phyloP scores from a whole-genome alignment of 768 basidiomycete genomes.

The Fistulinella prunicolor region DNA sequence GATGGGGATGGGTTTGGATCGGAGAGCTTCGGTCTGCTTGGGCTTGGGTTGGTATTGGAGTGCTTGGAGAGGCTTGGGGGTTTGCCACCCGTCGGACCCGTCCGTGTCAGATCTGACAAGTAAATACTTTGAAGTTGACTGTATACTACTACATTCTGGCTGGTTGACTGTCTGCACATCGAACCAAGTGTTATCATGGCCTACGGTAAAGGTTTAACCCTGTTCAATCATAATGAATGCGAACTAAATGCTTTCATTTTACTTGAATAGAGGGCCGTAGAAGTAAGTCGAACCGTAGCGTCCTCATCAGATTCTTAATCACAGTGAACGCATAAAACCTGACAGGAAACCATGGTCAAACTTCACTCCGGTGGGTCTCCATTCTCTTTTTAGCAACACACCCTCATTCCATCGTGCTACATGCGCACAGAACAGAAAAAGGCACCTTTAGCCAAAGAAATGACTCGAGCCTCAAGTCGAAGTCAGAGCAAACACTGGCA shows the following conservation, averaged over 20 bases:
- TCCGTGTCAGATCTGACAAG: too few species aligned
- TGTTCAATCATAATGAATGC: background rate
- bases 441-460: slow-evolving; percentile 4
- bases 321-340: background rate
- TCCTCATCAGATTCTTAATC: background rate
- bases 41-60: slow-evolving; percentile 56
- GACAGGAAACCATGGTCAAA: slow-evolving; percentile 11
- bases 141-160: too few species aligned
- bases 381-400: background rate
- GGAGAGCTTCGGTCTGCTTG: slow-evolving; percentile 68
- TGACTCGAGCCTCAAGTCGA: slow-evolving; percentile 5
- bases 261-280: slow-evolving; percentile 9
- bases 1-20: slow-evolving; percentile 41
- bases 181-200: slow-evolving; percentile 12
- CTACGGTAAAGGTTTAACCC: slow-evolving; percentile 13
- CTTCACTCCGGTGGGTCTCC: slow-evolving; percentile 13
- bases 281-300: slow-evolving; percentile 8
- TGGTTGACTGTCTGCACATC: too few species aligned
- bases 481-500: slow-evolving; percentile 17
- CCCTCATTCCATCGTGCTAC: background rate
- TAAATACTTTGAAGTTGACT: too few species aligned
- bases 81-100: slow-evolving; percentile 26
- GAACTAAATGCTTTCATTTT: slow-evolving; percentile 3
- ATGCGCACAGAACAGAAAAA: slow-evolving; percentile 9
- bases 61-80: slow-evolving; percentile 45